Percentiles rank a stretch among this genome's conserved stretches.
Evolutionary conservation across 768 basidiomycete genomes (phyloP).

Genomic region (Boletus pseudo-olivaceus): DNA sequence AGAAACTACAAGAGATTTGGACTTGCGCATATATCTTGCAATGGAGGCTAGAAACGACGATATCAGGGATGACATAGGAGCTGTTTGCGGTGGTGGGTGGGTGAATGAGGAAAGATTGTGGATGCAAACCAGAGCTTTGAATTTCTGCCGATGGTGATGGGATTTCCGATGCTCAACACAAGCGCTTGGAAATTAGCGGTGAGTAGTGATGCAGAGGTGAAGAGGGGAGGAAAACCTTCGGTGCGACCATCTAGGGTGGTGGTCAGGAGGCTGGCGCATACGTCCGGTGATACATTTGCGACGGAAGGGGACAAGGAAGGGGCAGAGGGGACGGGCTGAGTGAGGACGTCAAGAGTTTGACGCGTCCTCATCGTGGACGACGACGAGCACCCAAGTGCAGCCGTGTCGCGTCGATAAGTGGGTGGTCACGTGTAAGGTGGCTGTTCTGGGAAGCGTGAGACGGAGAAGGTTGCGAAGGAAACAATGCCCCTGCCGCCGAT

Average conservation of each 20-base stretch:
- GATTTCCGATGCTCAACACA: constrained; percentile 55
- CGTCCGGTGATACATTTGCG: constrained; percentile 25
- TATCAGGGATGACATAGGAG: constrained; percentile 62
- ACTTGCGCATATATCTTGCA: constrained; percentile 79
- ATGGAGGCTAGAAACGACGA: constrained; percentile 64
- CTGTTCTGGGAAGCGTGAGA: neutral
- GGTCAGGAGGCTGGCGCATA: constrained; percentile 76
- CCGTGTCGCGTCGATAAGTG: constrained; percentile 8
- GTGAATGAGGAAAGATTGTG: neutral
- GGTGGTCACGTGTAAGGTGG: constrained; percentile 12
- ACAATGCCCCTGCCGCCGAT: neutral
- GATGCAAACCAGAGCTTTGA: constrained; percentile 55
- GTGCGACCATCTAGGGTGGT: constrained; percentile 53
- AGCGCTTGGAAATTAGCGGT: constrained; percentile 42
- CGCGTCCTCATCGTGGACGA: constrained; percentile 17
- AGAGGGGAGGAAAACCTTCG: constrained; percentile 46
- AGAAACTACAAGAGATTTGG: neutral
- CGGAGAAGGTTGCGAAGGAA: constrained; percentile 11
- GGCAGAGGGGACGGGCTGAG: constrained; percentile 30
- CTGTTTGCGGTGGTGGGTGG: constrained; percentile 18
- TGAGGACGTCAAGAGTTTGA: constrained; percentile 19
- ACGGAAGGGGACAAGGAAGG: constrained; percentile 15
- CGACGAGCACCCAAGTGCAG: neutral
- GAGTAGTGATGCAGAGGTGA: neutral
- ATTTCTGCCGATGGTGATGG: constrained; percentile 69